Conservation (phyloP, 192 early-diverging fungal genomes). For the Ambispora gerdemannii region DNA sequence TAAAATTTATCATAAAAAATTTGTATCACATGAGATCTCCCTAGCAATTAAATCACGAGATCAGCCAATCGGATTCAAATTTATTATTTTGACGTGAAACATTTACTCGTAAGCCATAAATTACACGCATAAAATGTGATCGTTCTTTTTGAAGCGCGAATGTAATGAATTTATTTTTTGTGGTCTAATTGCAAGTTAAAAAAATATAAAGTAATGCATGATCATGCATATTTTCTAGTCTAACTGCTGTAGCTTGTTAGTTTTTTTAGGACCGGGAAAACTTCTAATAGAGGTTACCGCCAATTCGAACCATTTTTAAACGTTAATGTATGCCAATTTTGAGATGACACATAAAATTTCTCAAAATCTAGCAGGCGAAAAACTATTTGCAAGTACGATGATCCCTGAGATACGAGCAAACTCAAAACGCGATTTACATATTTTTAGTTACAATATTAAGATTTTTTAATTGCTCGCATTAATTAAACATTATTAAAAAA, state of each 20-base stretch:
- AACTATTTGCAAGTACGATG: too few species aligned
- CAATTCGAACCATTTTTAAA: conserved; percentile 15
- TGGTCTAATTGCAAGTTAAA: too few species aligned
- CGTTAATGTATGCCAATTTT: conserved; percentile 1
- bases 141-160: not conserved
- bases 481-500: conserved; percentile 9
- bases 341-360: conserved; percentile 1
- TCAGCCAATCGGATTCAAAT: conserved; percentile 12
- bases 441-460: not conserved
- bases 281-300: conserved; percentile 5
- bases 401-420: too few species aligned
- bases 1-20: too few species aligned
- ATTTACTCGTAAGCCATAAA: too few species aligned
- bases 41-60: not conserved
- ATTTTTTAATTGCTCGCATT: conserved; percentile 7
- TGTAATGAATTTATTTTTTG: conserved; percentile 3
- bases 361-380: too few species aligned
- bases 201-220: too few species aligned
- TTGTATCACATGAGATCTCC: not conserved
- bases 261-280: conserved; percentile 3
- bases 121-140: not conserved
- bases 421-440: conserved; percentile 7
- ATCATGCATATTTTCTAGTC: too few species aligned
- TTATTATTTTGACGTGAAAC: conserved; percentile 1
- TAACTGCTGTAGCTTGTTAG: too few species aligned